These are phyloP conservation scores for Earliella scabrosa DNA, from an alignment of 1,284 basidiomycete species.

Conservation along the genomic window DNA sequence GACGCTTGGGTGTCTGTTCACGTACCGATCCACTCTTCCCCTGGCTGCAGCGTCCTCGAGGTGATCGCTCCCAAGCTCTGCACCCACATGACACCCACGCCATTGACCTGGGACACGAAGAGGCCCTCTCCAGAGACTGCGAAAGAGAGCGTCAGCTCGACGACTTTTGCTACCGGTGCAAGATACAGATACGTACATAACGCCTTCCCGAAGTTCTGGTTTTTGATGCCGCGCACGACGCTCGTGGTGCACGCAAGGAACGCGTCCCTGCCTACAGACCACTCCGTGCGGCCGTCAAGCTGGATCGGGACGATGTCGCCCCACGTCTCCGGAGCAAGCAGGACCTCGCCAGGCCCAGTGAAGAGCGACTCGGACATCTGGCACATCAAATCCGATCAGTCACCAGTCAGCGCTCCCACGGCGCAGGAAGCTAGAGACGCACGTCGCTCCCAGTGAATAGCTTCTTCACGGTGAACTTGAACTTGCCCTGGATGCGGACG, in stretches of 20 bases:
- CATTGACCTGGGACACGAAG: constrained; percentile 32
- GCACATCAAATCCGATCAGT: background rate
- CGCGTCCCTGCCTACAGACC: constrained; percentile 37
- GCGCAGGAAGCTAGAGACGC: background rate
- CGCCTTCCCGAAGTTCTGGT: constrained; percentile 35
- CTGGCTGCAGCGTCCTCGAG: constrained; percentile 31
- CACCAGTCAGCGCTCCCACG: background rate
- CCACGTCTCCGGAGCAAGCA: constrained; percentile 39
- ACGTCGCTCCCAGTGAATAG: constrained; percentile 34
- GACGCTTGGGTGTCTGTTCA: background rate
- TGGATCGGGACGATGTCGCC: constrained; percentile 38
- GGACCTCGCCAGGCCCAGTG: constrained; percentile 37
- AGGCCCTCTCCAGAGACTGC: constrained; percentile 40
- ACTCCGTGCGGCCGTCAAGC: constrained; percentile 32
- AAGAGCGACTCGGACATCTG: constrained; percentile 34
- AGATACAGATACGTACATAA: constrained; percentile 30
- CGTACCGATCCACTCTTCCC: constrained; percentile 40
- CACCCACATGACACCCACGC: constrained; percentile 37
- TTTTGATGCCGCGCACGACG: constrained; percentile 31
- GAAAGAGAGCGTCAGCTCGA: background rate
- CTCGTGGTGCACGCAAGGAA: constrained; percentile 36
- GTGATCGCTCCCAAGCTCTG: constrained; percentile 37
- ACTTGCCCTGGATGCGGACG: constrained; percentile 37
- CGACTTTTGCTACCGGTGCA: background rate
- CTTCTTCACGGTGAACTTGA: constrained; percentile 37